Evolutionary conservation across 2,329 filamentous ascomycete species (phyloP).

Genomic region (Neurospora sp.): DNA sequence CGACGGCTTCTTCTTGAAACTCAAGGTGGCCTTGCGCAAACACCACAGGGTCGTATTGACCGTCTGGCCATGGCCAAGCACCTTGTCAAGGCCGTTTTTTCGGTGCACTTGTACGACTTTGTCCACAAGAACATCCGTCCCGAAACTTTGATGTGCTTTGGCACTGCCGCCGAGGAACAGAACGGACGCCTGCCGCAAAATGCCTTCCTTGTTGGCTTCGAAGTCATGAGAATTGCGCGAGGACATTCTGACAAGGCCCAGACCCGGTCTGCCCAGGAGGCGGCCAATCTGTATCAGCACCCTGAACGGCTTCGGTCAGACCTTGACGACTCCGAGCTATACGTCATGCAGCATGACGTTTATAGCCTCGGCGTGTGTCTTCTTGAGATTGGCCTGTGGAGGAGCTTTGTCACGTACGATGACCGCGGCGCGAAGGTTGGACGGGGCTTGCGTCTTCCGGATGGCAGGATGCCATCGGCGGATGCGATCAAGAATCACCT

Average conservation of each 20-base stretch:
- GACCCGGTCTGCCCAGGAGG: constrained; percentile 2
- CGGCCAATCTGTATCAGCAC: constrained; percentile 10
- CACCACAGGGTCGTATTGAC: background rate
- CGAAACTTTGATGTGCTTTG: constrained; percentile 8
- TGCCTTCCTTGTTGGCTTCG: constrained; percentile 7
- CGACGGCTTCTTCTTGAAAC: background rate
- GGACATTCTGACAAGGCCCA: background rate
- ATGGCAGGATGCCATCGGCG: background rate
- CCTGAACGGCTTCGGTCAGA: constrained; percentile 2
- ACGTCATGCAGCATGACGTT: constrained; percentile 12
- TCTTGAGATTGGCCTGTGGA: constrained; percentile 11
- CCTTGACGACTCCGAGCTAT: background rate
- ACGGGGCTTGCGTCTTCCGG: background rate
- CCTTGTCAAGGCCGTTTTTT: constrained; percentile 7
- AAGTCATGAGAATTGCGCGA: background rate
- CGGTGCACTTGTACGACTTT: constrained; percentile 9
- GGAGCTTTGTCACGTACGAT: constrained; percentile 4
- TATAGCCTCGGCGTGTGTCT: constrained; percentile 12
- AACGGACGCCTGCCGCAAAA: background rate
- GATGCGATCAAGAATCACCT: constrained; percentile 2
- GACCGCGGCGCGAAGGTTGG: background rate
- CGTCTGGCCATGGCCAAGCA: constrained; percentile 3
- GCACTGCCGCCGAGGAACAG: background rate
- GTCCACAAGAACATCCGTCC: constrained; percentile 17
- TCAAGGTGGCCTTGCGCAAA: background rate